Conservation (phyloP, 1,284 basidiomycete species). For the Pyrrhoderma noxium region DNA sequence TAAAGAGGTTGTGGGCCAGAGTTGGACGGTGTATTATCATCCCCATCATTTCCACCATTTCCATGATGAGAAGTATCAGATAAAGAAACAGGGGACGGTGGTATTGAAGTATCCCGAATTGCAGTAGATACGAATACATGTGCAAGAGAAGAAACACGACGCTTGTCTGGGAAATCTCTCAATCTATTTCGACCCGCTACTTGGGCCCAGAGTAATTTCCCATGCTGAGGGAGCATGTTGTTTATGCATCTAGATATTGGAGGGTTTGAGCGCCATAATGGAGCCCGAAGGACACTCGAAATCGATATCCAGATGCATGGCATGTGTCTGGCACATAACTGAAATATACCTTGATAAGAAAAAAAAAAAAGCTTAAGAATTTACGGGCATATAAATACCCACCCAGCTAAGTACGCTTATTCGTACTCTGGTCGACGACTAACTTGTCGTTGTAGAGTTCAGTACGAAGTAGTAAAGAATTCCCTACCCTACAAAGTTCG, state of each 20-base stretch:
- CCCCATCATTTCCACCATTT: background rate
- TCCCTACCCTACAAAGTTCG: background rate
- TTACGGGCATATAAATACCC: no score
- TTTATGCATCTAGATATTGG: background rate
- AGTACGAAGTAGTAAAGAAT: background rate
- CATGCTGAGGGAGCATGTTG: background rate
- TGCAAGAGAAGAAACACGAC: constrained; percentile 3
- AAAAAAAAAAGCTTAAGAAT: no score
- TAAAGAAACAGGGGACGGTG: constrained; percentile 6
- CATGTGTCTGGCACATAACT: constrained; percentile 20
- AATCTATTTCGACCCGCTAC: background rate
- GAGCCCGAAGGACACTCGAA: constrained; percentile 12
- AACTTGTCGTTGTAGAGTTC: background rate
- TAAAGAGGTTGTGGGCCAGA: background rate
- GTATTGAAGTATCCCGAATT: constrained; percentile 11
- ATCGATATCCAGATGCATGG: constrained; percentile 18
- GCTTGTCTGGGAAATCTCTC: background rate
- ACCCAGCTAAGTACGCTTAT: constrained; percentile 11
- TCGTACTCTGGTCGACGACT: constrained; percentile 3
- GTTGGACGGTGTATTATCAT: background rate
- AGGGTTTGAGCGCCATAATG: background rate
- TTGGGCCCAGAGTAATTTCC: background rate
- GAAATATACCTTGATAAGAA: constrained; percentile 2
- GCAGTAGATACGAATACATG: constrained; percentile 11
- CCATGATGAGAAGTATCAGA: background rate